Conservation (phyloP, 352 stramenopile species). For the Phytophthora palmivora region DNA sequence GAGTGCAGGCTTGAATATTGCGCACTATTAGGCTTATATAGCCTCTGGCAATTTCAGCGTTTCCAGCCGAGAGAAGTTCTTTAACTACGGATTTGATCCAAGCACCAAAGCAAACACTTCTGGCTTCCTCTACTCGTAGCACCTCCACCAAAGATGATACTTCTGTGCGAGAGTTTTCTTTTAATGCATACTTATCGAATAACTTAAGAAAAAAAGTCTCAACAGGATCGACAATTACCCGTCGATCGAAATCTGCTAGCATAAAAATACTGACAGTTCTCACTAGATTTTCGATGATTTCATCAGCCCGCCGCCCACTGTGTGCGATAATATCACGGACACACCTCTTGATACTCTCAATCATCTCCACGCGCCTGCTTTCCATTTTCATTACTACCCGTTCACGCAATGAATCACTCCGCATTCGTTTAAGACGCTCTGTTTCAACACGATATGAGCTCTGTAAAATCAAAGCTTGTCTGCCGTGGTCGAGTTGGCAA, state of each 20-base stretch:
- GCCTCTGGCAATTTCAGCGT: slow-evolving; percentile 1
- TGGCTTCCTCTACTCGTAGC: background rate
- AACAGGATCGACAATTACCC: background rate
- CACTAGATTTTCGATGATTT: slow-evolving; percentile 9
- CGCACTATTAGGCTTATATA: slow-evolving; percentile 1
- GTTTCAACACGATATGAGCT: slow-evolving; percentile 27
- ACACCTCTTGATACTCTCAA: slow-evolving; percentile 5
- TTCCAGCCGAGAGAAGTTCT: background rate
- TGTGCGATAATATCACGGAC: slow-evolving; percentile 20
- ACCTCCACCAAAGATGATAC: slow-evolving; percentile 4
- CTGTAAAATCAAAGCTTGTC: slow-evolving; percentile 7
- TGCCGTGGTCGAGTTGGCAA: slow-evolving; percentile 5
- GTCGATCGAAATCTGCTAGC: slow-evolving; percentile 3
- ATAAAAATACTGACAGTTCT: slow-evolving; percentile 11
- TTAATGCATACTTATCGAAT: background rate
- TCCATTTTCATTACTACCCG: background rate
- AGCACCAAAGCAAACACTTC: slow-evolving; percentile 4
- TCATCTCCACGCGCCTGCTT: background rate
- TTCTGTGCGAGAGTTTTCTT: background rate
- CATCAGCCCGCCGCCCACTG: background rate
- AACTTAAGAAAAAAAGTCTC: background rate
- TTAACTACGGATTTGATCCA: slow-evolving; percentile 5
- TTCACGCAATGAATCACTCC: slow-evolving; percentile 4
- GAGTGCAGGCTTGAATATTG: slow-evolving; percentile 7
- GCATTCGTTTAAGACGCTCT: slow-evolving; percentile 12